phyloP scores from a whole-genome alignment of 352 stramenopile species.

The Phytopythium oedochilum region DNA sequence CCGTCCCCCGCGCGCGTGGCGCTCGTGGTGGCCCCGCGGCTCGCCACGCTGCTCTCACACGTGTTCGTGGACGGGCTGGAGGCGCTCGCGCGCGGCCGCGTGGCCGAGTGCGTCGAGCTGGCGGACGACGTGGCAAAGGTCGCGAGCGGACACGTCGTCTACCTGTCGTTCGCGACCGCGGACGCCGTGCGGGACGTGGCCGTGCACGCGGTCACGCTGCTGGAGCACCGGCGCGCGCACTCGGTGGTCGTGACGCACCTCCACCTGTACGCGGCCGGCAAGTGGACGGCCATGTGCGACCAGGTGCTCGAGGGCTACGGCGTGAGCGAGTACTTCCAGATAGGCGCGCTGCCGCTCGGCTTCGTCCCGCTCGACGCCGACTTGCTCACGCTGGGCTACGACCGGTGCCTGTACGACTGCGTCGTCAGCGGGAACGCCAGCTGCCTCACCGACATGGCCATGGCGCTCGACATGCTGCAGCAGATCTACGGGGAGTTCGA shows the following conservation, averaged over 20 bases:
- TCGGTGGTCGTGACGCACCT: conserved; percentile 9
- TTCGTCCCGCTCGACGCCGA: conserved; percentile 62
- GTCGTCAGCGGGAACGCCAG: conserved; percentile 38
- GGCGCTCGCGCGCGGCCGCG: conserved; percentile 24
- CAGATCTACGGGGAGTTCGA: conserved; percentile 48
- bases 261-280: conserved; percentile 34
- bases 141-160: conserved; percentile 29
- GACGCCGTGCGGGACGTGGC: conserved; percentile 43
- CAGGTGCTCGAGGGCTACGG: conserved; percentile 31
- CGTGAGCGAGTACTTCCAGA: conserved; percentile 31
- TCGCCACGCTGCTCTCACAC: conserved; percentile 56
- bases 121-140: conserved; percentile 35
- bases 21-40: conserved; percentile 47
- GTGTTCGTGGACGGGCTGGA: conserved; percentile 45
- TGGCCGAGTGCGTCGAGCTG: conserved; percentile 57
- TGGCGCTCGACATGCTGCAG: conserved; percentile 49
- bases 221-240: conserved; percentile 18
- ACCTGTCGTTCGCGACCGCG: conserved; percentile 35
- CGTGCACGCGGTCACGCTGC: conserved; percentile 30
- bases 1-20: conserved; percentile 18
- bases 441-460: conserved; percentile 38
- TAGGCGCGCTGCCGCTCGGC: conserved; percentile 34
- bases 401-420: conserved; percentile 53
- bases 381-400: conserved; percentile 50
- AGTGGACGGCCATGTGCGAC: conserved; percentile 49